Conservation (phyloP, 2,329 filamentous ascomycete genomes). For the Pyricularia sp. region DNA sequence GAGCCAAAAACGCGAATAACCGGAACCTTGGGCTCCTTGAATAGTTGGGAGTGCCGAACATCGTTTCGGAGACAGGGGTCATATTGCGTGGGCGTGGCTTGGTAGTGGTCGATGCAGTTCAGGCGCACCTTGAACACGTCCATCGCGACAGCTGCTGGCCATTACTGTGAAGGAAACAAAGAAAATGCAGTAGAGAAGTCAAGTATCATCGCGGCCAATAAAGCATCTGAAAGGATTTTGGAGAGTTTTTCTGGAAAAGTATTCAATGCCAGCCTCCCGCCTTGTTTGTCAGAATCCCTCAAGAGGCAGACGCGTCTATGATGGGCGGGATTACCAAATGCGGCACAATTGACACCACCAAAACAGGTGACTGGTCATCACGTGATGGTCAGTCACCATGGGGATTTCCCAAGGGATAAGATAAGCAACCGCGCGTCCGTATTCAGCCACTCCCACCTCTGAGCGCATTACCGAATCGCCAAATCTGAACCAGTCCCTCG, state of each 20-base stretch:
- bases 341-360: neutral
- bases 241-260: neutral
- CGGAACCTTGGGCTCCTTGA: conserved; percentile 61
- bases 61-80: conserved; percentile 66
- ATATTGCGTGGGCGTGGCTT: conserved; percentile 62
- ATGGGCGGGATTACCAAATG: neutral
- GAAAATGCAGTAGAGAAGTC: neutral
- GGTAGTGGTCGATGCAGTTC: conserved; percentile 94
- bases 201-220: neutral
- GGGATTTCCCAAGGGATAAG: neutral
- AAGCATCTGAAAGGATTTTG: neutral
- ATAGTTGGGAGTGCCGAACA: conserved; percentile 42
- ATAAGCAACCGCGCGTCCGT: neutral
- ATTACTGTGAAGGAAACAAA: neutral
- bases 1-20: conserved; percentile 84
- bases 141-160: conserved; percentile 21
- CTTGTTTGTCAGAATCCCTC: neutral
- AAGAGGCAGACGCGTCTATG: neutral
- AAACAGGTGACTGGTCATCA: neutral
- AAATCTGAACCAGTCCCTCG: neutral
- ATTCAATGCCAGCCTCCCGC: neutral
- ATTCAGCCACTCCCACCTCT: neutral
- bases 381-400: neutral
- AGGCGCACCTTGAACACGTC: conserved; percentile 79
- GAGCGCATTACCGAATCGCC: neutral